A percentile compares a stretch with the other conserved stretches of the same genome.
phyloP scores from a whole-genome alignment of 352 stramenopile species.

The Globisporangium cylindrosporum region DNA sequence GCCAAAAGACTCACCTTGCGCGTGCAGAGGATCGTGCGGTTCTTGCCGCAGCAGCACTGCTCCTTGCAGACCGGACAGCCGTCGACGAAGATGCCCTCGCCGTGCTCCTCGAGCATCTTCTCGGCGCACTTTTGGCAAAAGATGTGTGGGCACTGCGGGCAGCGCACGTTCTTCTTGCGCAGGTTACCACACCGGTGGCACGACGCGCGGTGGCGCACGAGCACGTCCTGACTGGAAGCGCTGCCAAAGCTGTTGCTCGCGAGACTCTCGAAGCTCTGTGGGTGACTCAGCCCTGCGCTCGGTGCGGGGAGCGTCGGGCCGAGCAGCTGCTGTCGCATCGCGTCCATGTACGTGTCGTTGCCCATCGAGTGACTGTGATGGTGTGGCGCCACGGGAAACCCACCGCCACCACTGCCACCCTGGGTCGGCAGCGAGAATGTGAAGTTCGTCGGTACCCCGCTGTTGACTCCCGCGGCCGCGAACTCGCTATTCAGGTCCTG shows the following conservation, averaged over 20 bases:
- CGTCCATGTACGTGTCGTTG: conserved; percentile 20
- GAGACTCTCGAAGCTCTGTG: conserved; percentile 1
- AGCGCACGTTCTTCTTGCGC: conserved; percentile 86
- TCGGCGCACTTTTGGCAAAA: conserved; percentile 88
- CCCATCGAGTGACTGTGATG: not conserved
- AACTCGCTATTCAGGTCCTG: conserved; percentile 19
- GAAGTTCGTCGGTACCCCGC: conserved; percentile 19
- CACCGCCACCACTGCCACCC: not conserved
- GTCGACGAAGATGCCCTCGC: conserved; percentile 64
- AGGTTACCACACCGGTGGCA: conserved; percentile 88
- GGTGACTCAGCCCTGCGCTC: not conserved
- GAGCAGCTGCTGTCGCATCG: conserved; percentile 19
- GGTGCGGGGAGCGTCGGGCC: conserved; percentile 4
- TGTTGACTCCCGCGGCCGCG: conserved; percentile 9
- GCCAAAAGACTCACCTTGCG: conserved; percentile 47
- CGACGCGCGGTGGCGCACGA: conserved; percentile 75
- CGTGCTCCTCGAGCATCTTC: conserved; percentile 89
- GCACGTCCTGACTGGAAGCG: conserved; percentile 21
- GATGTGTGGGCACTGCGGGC: conserved; percentile 82
- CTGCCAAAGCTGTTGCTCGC: conserved; percentile 3
- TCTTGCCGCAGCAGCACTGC: conserved; percentile 86
- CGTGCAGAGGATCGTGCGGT: conserved; percentile 60
- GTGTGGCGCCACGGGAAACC: conserved; percentile 10
- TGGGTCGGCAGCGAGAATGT: conserved; percentile 19
- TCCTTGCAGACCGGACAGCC: conserved; percentile 88